Evolutionary conservation across 2,329 filamentous ascomycete genomes (phyloP).

Genomic region (Raffaelea albimanens): DNA sequence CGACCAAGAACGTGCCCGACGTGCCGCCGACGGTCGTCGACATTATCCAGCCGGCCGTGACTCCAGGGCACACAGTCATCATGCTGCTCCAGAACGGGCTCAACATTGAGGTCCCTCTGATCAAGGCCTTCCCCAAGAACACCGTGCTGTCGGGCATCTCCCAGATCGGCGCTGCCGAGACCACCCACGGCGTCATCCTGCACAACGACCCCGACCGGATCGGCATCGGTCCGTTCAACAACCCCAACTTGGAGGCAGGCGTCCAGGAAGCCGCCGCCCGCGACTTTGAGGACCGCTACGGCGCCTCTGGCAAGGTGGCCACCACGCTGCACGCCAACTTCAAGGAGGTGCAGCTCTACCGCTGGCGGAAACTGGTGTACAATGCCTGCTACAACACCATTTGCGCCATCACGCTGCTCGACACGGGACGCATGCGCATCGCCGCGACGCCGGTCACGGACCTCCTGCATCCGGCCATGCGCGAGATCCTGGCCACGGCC

Average conservation of each 20-base stretch:
- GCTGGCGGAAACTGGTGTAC: not conserved
- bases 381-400: not conserved
- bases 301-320: not conserved
- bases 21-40: constrained; percentile 7
- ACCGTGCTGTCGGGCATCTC: constrained; percentile 5
- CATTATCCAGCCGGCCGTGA: constrained; percentile 8
- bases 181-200: not conserved
- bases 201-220: not conserved
- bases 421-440: not conserved
- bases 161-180: not conserved
- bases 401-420: not conserved
- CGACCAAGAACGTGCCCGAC: constrained; percentile 10
- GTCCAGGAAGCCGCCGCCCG: not conserved
- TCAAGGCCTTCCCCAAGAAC: constrained; percentile 7
- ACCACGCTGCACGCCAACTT: not conserved
- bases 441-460: not conserved
- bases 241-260: not conserved
- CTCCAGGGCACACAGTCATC: constrained; percentile 6
- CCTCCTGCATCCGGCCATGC: constrained; percentile 34
- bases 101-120: constrained; percentile 8
- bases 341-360: not conserved
- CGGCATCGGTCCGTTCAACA: not conserved
- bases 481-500: constrained; percentile 37
- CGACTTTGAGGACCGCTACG: not conserved
- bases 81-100: constrained; percentile 12